A percentile compares a stretch with the other conserved stretches of the same genome.
Conservation (phyloP, 2,329 filamentous ascomycete genomes). For the Cercospora zeae-maydis region DNA sequence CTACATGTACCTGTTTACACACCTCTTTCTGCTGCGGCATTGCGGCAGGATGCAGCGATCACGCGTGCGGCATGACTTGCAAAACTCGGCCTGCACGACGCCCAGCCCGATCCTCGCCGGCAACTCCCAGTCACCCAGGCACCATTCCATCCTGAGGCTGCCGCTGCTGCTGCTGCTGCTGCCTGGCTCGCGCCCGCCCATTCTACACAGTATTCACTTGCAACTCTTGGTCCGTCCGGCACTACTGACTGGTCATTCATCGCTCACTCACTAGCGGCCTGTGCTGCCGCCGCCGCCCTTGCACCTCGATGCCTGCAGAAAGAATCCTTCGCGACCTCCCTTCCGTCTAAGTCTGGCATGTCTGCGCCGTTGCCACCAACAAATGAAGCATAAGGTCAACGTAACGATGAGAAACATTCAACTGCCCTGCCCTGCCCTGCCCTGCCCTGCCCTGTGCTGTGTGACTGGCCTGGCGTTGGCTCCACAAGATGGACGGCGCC, state of each 20-base stretch:
- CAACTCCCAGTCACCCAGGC: not conserved
- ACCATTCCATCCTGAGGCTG: constrained; percentile 1
- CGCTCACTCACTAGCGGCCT: constrained; percentile 2
- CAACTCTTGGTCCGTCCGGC: not conserved
- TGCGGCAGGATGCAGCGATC: constrained; percentile 1
- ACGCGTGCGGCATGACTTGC: constrained; percentile 3
- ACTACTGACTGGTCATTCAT: not conserved
- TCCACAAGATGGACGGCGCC: constrained; percentile 3
- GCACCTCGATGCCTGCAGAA: constrained; percentile 6
- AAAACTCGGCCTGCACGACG: not conserved
- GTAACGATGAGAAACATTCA: not conserved
- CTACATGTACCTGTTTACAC: too few relatives aligned
- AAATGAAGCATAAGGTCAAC: constrained; percentile 1
- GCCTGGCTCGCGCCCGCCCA: constrained; percentile 1
- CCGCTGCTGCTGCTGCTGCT: not conserved
- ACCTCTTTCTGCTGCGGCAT: not conserved
- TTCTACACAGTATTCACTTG: not conserved
- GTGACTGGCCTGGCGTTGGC: constrained; percentile 9
- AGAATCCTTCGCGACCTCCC: not conserved
- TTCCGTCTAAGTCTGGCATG: not conserved
- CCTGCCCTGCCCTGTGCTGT: constrained; percentile 5
- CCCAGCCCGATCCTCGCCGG: not conserved
- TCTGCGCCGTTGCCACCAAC: constrained; percentile 2
- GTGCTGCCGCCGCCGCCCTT: not conserved
- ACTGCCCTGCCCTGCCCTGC: not conserved